Conservation (phyloP, 208 protist species). For the Leishmania turanica region DNA sequence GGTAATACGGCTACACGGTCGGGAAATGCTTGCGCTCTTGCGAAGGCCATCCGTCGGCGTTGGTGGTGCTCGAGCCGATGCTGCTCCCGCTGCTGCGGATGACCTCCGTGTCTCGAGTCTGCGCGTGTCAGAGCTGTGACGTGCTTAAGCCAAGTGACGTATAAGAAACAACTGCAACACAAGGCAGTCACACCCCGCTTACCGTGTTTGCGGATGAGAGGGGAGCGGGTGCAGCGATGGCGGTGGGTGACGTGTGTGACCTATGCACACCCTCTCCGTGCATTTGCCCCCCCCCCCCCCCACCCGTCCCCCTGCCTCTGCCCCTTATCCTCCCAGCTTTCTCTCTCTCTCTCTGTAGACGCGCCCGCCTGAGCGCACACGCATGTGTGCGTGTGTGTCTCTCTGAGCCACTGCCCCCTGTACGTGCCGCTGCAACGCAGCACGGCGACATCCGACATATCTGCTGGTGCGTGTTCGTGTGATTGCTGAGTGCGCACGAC, state of each 20-base stretch:
- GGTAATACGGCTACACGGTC: constrained; percentile 70
- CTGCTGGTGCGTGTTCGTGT: no score
- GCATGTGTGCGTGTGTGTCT: background rate
- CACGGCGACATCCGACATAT: background rate
- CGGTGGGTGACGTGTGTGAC: background rate
- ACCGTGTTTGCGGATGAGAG: background rate
- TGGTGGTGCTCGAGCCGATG: background rate
- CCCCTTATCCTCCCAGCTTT: background rate
- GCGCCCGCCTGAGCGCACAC: background rate
- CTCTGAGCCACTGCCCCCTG: background rate
- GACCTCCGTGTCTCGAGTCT: background rate
- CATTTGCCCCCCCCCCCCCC: no score
- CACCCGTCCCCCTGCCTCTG: background rate
- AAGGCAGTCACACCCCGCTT: background rate
- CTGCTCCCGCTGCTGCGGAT: background rate
- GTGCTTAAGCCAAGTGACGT: background rate
- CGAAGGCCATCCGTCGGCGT: background rate
- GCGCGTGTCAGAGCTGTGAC: background rate
- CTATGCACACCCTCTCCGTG: background rate
- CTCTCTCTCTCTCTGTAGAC: background rate
- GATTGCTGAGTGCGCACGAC: background rate
- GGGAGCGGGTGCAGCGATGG: background rate
- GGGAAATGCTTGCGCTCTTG: constrained; percentile 38
- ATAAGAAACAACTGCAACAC: no score
- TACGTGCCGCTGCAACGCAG: background rate